Evolutionary conservation across 2,329 filamentous ascomycete genomes (phyloP).

Genomic region (Aspergillus persii): DNA sequence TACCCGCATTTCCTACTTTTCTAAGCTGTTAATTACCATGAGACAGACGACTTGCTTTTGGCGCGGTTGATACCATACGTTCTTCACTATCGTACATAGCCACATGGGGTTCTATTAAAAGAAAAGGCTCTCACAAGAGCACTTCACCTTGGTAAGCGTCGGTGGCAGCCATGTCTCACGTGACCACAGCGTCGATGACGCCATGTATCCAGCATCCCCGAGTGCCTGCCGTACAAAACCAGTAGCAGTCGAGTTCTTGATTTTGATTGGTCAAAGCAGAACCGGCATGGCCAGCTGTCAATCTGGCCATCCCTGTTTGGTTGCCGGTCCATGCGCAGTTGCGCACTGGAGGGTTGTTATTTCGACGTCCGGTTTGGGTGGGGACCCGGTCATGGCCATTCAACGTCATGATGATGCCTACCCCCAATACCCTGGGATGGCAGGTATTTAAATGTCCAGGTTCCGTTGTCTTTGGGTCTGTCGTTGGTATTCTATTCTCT

Average conservation of each 20-base stretch:
- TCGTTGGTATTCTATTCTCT: no score
- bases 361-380: neutral
- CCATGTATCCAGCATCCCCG: neutral
- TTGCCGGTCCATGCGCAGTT: neutral
- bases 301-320: neutral
- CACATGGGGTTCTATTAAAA: no score
- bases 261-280: no score
- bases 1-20: neutral
- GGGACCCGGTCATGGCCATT: neutral
- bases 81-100: neutral
- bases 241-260: no score
- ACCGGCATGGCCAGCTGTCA: neutral
- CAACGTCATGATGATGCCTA: constrained; percentile 34
- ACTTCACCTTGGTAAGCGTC: no score
- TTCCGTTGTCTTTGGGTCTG: no score
- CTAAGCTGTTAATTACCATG: neutral
- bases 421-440: neutral
- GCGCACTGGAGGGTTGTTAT: no score
- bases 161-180: neutral
- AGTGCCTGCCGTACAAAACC: no score
- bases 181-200: neutral
- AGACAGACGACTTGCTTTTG: neutral
- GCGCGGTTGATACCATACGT: neutral
- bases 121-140: no score
- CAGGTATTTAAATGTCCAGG: neutral